phyloP scores from a whole-genome alignment of 345 rosid genomes.

The Chamaenerion angustifolium region DNA sequence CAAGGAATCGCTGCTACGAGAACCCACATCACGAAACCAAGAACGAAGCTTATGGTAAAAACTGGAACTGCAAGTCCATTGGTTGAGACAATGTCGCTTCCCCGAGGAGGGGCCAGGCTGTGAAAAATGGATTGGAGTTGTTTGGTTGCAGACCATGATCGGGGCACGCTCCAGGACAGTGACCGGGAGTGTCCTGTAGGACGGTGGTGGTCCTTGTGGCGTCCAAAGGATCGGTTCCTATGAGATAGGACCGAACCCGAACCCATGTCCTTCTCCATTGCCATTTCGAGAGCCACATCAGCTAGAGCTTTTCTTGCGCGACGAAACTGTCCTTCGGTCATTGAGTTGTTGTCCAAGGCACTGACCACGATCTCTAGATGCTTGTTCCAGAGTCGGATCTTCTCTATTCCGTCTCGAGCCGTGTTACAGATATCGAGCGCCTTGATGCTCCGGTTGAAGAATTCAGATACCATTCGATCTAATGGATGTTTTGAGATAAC shows the following conservation, averaged over 20 bases:
- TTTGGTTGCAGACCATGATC: slow-evolving; percentile 93
- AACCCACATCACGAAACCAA: slow-evolving; percentile 86
- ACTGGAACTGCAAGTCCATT: slow-evolving; percentile 52
- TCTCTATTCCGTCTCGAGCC: slow-evolving; percentile 66
- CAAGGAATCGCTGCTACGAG: slow-evolving; percentile 96
- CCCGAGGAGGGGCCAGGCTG: slow-evolving; percentile 46
- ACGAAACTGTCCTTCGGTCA: slow-evolving; percentile 82
- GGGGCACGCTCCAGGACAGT: slow-evolving; percentile 91
- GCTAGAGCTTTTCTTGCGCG: slow-evolving; percentile 72
- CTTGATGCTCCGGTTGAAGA: slow-evolving; percentile 54
- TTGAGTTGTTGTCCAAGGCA: slow-evolving; percentile 18
- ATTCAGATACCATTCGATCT: slow-evolving; percentile 42
- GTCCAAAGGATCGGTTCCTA: slow-evolving; percentile 80
- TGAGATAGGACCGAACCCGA: slow-evolving; percentile 23
- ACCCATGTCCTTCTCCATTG: slow-evolving; percentile 64
- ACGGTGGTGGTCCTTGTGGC: slow-evolving; percentile 17
- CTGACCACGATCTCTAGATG: slow-evolving; percentile 53
- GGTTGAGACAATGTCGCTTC: slow-evolving; percentile 35
- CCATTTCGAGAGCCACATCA: slow-evolving; percentile 77
- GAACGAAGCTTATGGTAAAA: slow-evolving; percentile 50
- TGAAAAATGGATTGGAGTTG: slow-evolving; percentile 72
- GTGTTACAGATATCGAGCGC: slow-evolving; percentile 87
- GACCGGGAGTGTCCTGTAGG: slow-evolving; percentile 58
- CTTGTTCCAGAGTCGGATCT: slow-evolving; percentile 63
- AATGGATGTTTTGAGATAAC: background rate